Evolutionary conservation across 495 filamentous ascomycete genomes (phyloP).

Genomic region (Aspergillus ellipticus): DNA sequence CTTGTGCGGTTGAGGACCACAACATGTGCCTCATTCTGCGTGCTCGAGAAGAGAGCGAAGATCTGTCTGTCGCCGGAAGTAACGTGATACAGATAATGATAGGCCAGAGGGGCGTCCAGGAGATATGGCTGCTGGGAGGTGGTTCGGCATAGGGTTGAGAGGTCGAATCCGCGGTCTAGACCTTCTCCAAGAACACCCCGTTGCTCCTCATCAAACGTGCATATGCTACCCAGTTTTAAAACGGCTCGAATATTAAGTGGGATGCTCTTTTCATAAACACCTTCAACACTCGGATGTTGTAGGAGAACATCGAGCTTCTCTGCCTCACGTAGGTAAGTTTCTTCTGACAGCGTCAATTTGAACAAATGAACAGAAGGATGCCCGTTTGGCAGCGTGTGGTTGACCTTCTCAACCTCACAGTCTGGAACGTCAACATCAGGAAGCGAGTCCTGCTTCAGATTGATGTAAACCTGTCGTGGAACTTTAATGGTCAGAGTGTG

Average conservation of each 20-base stretch:
- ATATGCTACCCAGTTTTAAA: conserved; percentile 85
- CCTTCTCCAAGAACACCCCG: conserved; percentile 89
- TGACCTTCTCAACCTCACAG: conserved; percentile 86
- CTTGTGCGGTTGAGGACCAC: conserved; percentile 75
- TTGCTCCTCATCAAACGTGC: conserved; percentile 90
- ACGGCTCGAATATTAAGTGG: conserved; percentile 80
- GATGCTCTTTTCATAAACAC: conserved; percentile 92
- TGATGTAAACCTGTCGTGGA: conserved; percentile 83
- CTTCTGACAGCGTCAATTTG: conserved; percentile 85
- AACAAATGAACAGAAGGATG: conserved; percentile 92
- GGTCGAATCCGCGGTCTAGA: conserved; percentile 88
- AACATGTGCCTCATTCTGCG: conserved; percentile 74
- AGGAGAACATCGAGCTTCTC: conserved; percentile 78
- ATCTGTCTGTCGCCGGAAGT: conserved; percentile 85
- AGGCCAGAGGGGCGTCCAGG: conserved; percentile 61
- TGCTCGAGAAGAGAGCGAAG: conserved; percentile 88
- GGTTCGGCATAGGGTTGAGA: conserved; percentile 67
- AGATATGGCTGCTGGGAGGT: conserved; percentile 69
- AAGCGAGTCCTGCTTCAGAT: conserved; percentile 79
- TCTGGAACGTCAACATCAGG: conserved; percentile 87
- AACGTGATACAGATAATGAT: conserved; percentile 90
- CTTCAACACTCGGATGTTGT: conserved; percentile 91
- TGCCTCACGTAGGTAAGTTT: conserved; percentile 76
- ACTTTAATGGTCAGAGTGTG: conserved; percentile 86
- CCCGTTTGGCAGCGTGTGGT: conserved; percentile 88